phyloP scores from a whole-genome alignment of 2,329 filamentous ascomycete genomes.

The Aspergillus fumigatiaffinis region DNA sequence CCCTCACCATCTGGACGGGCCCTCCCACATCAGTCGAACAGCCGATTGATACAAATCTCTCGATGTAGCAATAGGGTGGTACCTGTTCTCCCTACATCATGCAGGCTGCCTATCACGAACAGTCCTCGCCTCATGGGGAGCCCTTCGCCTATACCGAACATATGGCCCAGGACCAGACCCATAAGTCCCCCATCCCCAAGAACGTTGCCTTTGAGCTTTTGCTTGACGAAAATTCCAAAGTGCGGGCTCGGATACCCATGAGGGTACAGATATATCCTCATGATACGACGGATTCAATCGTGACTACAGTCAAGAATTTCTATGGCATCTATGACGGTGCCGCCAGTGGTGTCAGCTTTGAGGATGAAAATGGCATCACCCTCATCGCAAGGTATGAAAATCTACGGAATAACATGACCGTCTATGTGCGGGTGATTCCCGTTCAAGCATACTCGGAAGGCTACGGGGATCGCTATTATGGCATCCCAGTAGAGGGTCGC shows the following conservation, averaged over 20 bases:
- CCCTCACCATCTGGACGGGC: conserved; percentile 21
- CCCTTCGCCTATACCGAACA: conserved; percentile 24
- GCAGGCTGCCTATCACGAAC: conserved; percentile 33
- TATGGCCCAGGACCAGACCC: conserved; percentile 34
- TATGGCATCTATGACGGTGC: conserved; percentile 87
- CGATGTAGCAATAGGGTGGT: conserved; percentile 28
- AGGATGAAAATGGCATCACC: conserved; percentile 82
- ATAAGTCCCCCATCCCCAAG: conserved; percentile 46
- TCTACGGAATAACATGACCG: conserved; percentile 84
- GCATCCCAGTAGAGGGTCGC: conserved; percentile 49
- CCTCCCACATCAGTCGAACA: conserved; percentile 24
- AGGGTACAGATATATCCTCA: conserved; percentile 84
- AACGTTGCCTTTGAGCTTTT: conserved; percentile 63
- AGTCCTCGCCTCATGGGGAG: conserved; percentile 32
- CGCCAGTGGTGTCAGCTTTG: conserved; percentile 85
- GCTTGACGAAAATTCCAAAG: conserved; percentile 54
- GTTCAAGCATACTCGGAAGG: conserved; percentile 50
- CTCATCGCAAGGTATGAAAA: conserved; percentile 97
- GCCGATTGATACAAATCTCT: conserved; percentile 32
- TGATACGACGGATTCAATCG: conserved; percentile 95
- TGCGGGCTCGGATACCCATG: conserved; percentile 61
- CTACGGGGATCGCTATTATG: conserved; percentile 45
- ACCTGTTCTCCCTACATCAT: conserved; percentile 28
- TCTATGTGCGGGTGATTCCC: conserved; percentile 81
- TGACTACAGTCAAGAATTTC: conserved; percentile 98